Evolutionary conservation across 495 filamentous ascomycete genomes (phyloP).

Genomic region (Xylaria sp.): DNA sequence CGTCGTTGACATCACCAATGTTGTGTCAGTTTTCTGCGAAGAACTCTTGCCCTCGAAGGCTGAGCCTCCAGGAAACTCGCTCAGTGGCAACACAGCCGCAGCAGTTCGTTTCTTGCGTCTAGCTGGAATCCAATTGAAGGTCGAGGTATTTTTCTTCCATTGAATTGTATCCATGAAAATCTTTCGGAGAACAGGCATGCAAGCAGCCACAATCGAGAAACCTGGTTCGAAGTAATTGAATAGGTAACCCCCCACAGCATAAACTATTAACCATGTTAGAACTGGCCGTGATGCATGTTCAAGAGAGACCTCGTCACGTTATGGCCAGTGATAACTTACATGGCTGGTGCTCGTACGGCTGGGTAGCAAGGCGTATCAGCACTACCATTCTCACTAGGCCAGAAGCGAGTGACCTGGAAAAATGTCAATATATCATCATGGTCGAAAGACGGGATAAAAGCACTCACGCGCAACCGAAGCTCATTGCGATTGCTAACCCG

Average conservation of each 20-base stretch:
- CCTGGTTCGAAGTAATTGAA: conserved; percentile 27
- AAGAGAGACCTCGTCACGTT: not conserved
- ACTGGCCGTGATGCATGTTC: not conserved
- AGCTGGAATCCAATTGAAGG: not conserved
- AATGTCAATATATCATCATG: not conserved
- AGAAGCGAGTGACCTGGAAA: conserved; percentile 20
- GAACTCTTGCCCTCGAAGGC: not conserved
- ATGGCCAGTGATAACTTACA: conserved; percentile 15
- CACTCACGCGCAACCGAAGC: conserved; percentile 26
- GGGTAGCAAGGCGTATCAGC: conserved; percentile 1
- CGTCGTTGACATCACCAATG: not conserved
- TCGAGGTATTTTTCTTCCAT: conserved; percentile 13
- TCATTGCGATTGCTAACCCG: conserved; percentile 25
- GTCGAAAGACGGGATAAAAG: not conserved
- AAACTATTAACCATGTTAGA: conserved; percentile 18
- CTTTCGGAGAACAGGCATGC: conserved; percentile 28
- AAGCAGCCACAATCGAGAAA: conserved; percentile 25
- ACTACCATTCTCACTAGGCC: conserved; percentile 14
- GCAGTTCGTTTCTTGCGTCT: not conserved
- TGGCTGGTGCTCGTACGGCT: conserved; percentile 25
- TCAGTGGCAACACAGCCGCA: conserved; percentile 2
- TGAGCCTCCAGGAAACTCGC: not conserved
- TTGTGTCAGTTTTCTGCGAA: conserved; percentile 6
- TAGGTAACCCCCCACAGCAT: conserved; percentile 22
- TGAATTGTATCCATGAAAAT: conserved; percentile 16